Conservation (phyloP, 2,329 filamentous ascomycete genomes). For the Cordyceps farinosa region DNA sequence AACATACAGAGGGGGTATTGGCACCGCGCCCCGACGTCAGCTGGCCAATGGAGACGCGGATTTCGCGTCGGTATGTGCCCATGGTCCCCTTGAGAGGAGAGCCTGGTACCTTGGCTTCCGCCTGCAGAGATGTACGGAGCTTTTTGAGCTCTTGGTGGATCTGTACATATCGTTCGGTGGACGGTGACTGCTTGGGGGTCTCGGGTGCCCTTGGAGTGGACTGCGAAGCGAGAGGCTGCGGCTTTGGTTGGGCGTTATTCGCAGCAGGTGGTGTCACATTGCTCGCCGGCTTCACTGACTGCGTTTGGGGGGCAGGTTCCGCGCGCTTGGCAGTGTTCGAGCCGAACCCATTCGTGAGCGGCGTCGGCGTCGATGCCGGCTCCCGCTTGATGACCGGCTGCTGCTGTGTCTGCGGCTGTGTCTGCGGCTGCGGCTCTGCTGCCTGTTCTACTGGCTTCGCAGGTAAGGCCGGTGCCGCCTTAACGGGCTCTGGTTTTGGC, state of each 20-base stretch:
- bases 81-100: slow-evolving; percentile 59
- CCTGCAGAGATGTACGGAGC: slow-evolving; percentile 59
- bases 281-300: not conserved
- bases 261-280: not conserved
- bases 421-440: not conserved
- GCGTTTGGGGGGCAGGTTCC: slow-evolving; percentile 20
- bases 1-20: slow-evolving; percentile 46
- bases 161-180: slow-evolving; percentile 44
- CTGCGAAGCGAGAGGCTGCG: slow-evolving; percentile 16
- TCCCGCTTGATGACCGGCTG: slow-evolving; percentile 5
- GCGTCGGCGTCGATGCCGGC: slow-evolving; percentile 9
- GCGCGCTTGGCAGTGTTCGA: slow-evolving; percentile 25
- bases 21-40: slow-evolving; percentile 61
- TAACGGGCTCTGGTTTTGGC: slow-evolving; percentile 17
- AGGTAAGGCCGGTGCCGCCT: slow-evolving; percentile 13
- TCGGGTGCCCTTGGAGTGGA: slow-evolving; percentile 2
- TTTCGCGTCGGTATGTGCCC: slow-evolving; percentile 67
- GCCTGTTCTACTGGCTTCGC: slow-evolving; percentile 19
- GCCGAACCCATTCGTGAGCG: slow-evolving; percentile 23
- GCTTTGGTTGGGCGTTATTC: slow-evolving; percentile 15
- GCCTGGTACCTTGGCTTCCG: slow-evolving; percentile 46
- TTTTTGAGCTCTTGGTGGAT: slow-evolving; percentile 69
- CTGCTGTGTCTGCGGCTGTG: not conserved
- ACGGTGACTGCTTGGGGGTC: not conserved
- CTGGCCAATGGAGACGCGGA: slow-evolving; percentile 71